Percentiles rank a stretch among this genome's conserved stretches.
Evolutionary conservation across 2,329 filamentous ascomycete genomes (phyloP).

Genomic region (Fusarium sp.): DNA sequence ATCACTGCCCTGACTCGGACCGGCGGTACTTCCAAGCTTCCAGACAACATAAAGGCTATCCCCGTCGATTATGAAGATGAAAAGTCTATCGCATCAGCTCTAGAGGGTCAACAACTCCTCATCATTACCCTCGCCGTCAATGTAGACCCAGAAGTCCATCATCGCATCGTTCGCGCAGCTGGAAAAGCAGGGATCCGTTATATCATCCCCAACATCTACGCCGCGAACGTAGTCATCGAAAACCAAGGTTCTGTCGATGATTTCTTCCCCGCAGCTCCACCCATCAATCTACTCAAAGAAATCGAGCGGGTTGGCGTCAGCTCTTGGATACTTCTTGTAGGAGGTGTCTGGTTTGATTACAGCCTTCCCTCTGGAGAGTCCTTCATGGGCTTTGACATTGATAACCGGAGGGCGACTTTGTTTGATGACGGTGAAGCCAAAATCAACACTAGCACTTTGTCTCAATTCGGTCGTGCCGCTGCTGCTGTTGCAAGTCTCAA

Average conservation of each 20-base stretch:
- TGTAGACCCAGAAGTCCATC: slow-evolving; percentile 51
- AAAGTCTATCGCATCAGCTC: slow-evolving; percentile 54
- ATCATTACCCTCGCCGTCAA: slow-evolving; percentile 56
- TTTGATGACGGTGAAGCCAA: background rate
- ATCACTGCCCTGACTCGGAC: slow-evolving; percentile 61
- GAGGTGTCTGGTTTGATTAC: slow-evolving; percentile 23
- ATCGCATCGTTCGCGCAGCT: slow-evolving; percentile 56
- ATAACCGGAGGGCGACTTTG: slow-evolving; percentile 46
- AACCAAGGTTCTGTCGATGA: background rate
- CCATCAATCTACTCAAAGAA: background rate
- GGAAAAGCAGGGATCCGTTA: slow-evolving; percentile 57
- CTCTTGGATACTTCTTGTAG: slow-evolving; percentile 9
- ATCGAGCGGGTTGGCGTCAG: slow-evolving; percentile 10
- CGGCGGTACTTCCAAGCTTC: slow-evolving; percentile 51
- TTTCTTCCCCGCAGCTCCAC: background rate
- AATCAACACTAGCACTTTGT: slow-evolving; percentile 2
- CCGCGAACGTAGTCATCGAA: slow-evolving; percentile 40
- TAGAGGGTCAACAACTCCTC: slow-evolving; percentile 61
- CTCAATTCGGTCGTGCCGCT: slow-evolving; percentile 2
- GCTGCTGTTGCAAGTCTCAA: slow-evolving; percentile 6
- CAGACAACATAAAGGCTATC: slow-evolving; percentile 52
- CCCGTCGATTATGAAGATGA: slow-evolving; percentile 54
- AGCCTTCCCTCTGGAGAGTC: background rate
- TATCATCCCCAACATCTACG: slow-evolving; percentile 57
- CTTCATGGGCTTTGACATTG: slow-evolving; percentile 58